Percentiles rank a stretch among this genome's conserved stretches.
phyloP scores from a whole-genome alignment of 768 basidiomycete species.

The Phylloporus sp. region DNA sequence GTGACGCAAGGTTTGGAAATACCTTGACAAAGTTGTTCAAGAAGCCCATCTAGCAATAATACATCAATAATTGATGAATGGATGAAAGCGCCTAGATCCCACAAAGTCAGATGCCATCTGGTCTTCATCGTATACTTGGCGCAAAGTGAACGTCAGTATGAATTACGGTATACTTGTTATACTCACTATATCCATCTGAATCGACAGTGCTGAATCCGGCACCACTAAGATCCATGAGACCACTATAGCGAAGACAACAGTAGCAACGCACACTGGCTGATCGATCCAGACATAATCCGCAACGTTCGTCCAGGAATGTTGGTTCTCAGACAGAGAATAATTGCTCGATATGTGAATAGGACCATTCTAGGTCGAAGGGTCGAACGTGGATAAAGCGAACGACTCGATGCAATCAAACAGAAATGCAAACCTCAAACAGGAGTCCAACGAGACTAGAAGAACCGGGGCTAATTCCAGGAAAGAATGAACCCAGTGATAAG shows the following conservation, averaged over 20 bases:
- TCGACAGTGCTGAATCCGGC: constrained; percentile 65
- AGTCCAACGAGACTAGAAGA: constrained; percentile 66
- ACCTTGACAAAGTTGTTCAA: constrained; percentile 67
- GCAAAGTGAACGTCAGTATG: neutral
- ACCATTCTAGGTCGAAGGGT: constrained; percentile 50
- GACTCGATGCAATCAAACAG: constrained; percentile 11
- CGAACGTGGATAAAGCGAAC: neutral
- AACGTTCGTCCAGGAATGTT: constrained; percentile 54
- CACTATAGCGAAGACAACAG: neutral
- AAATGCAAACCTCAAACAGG: constrained; percentile 62
- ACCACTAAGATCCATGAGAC: constrained; percentile 37
- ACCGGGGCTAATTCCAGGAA: constrained; percentile 45
- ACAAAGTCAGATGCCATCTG: constrained; percentile 56
- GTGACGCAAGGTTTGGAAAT: constrained; percentile 62
- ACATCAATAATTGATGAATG: constrained; percentile 1
- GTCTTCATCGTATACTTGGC: constrained; percentile 55
- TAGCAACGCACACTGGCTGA: constrained; percentile 51
- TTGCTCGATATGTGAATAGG: constrained; percentile 57
- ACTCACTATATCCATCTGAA: constrained; percentile 53
- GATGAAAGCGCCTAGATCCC: constrained; percentile 16
- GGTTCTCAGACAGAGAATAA: constrained; percentile 47
- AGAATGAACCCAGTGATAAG: neutral
- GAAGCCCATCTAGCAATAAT: constrained; percentile 56
- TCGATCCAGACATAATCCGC: constrained; percentile 74
- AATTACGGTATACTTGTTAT: neutral